Evolutionary conservation across 257 asterid genomes (phyloP).

Genomic region (Parsonsia alboflavescens): DNA sequence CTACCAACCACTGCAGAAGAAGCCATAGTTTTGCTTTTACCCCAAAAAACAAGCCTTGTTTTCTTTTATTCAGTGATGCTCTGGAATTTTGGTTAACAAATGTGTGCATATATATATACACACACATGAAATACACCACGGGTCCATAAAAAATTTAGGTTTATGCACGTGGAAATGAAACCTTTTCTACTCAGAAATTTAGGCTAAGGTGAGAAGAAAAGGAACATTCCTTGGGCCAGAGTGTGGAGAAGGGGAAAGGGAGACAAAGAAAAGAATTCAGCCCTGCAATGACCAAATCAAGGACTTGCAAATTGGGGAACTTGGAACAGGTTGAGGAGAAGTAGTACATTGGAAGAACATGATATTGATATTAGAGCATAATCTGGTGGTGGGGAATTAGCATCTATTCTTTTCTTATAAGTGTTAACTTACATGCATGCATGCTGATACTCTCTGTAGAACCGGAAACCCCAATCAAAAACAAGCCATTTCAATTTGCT

Average conservation of each 20-base stretch:
- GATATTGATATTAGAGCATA: not conserved
- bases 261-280: constrained; percentile 54
- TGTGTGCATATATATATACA: not conserved
- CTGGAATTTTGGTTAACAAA: not conserved
- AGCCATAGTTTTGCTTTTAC: not conserved
- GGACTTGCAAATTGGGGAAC: constrained; percentile 20
- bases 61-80: not conserved
- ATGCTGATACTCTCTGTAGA: too few species aligned
- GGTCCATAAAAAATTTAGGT: not conserved
- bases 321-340: constrained; percentile 33
- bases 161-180: constrained; percentile 33
- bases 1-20: constrained; percentile 45
- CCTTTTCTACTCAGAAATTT: constrained; percentile 21
- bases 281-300: constrained; percentile 20
- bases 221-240: constrained; percentile 56
- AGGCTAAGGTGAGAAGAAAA: constrained; percentile 35
- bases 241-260: constrained; percentile 36
- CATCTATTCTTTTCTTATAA: constrained; percentile 32
- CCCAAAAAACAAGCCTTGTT: not conserved
- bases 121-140: not conserved
- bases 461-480: too few species aligned
- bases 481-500: too few species aligned
- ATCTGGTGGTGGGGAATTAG: not conserved
- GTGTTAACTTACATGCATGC: not conserved
- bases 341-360: constrained; percentile 15